A percentile compares a stretch with the other conserved stretches of the same genome.
These are phyloP conservation scores for Aureobasidium sp. DNA, from an alignment of 2,329 filamentous ascomycete genomes.

Conservation along the genomic window DNA sequence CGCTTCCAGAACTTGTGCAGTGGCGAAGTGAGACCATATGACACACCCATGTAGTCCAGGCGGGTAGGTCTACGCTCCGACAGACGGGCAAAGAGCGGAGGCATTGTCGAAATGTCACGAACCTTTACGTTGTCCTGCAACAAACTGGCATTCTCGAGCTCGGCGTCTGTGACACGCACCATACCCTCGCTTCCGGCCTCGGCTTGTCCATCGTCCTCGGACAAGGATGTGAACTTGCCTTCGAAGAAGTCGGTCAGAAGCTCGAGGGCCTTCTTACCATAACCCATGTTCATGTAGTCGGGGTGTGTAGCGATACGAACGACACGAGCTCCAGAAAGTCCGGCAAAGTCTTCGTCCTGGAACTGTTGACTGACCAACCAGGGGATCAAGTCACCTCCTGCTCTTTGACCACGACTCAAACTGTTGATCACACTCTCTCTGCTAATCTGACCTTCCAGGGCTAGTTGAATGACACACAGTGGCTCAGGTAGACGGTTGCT, in stretches of 20 bases:
- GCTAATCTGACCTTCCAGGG: slow-evolving; percentile 91
- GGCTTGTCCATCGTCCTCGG: slow-evolving; percentile 55
- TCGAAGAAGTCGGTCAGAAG: slow-evolving; percentile 90
- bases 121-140: slow-evolving; percentile 84
- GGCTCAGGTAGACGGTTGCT: slow-evolving; percentile 80
- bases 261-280: slow-evolving; percentile 80
- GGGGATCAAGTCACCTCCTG: slow-evolving; percentile 87
- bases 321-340: slow-evolving; percentile 81
- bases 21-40: slow-evolving; percentile 78
- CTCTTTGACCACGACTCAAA: slow-evolving; percentile 79
- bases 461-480: slow-evolving; percentile 88
- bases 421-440: slow-evolving; percentile 85
- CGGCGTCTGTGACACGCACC: slow-evolving; percentile 71
- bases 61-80: slow-evolving; percentile 70
- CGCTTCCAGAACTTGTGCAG: slow-evolving; percentile 98
- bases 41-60: slow-evolving; percentile 92
- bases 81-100: slow-evolving; percentile 83
- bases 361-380: slow-evolving; percentile 98
- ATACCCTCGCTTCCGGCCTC: slow-evolving; percentile 49
- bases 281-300: slow-evolving; percentile 87
- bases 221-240: slow-evolving; percentile 79
- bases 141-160: slow-evolving; percentile 68
- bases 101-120: slow-evolving; percentile 84
- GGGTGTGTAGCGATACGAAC: slow-evolving; percentile 96
- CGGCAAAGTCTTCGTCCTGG: slow-evolving; percentile 93